Base-by-base conservation (phyloP, 371 early-diverging fungal genomes). In the Fennellomyces sp. region DNA sequence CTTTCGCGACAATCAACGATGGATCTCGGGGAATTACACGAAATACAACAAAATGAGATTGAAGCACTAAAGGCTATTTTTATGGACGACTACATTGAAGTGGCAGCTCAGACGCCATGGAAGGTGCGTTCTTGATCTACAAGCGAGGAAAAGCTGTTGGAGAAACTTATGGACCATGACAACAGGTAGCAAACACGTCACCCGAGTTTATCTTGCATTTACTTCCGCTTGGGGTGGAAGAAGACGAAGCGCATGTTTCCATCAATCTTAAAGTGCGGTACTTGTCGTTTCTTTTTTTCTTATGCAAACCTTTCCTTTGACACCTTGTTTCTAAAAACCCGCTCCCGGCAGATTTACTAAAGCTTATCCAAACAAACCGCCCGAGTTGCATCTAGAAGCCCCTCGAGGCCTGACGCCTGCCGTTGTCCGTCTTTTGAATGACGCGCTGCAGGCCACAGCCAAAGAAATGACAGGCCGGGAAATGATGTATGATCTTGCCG, bases 401-500 rank as follows among this genome's bases (percentile, higher is more conserved):
- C 72, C 78, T 1, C 70, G 66, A 33, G 91, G 91, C 10, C 66
- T 92, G 13, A 69, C 80, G 12, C 68, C 72, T n/a, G 66, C 66
- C 8, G 73, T 86, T 28, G 58, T 81, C 1, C 78, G 76, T 17
- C 78, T 77, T 26, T 66, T 90, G 1, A 49, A 66, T 21, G 69
- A 54, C 10, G 61, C 82, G 25, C 61, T 88, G 0, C 70, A 73
- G 36, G 53, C 52, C 6, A 71, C 81, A 8, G 82, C 86, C 2
- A 76, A 73, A 21, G 69, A 66, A n/a, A 63, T 84, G 15, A 50
- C 80, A 0, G 90, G 89, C 5, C 77, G 80, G 39, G 93, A 93
- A 70, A 90, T 92, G 91, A 78, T 90, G 60, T 92, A 86, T 45
- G 91, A 89, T 56, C 60, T 93, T 5, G 85, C 87, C 0, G 81